A percentile compares a stretch with the other conserved stretches of the same genome.
phyloP scores from a whole-genome alignment of 495 filamentous ascomycete species.

The Xylaria nigripes region DNA sequence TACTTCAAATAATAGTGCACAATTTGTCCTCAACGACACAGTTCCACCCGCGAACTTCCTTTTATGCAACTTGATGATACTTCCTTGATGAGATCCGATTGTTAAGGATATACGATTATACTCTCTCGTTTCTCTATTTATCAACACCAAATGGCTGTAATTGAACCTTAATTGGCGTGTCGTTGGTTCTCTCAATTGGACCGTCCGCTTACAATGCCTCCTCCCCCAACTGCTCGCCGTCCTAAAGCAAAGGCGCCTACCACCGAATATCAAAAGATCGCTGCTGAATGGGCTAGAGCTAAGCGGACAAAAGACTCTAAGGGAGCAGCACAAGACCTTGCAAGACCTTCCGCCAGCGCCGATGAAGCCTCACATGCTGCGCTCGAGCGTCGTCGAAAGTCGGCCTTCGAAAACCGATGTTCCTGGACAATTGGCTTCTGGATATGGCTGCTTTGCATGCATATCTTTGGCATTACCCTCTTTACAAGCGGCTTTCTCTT shows the following conservation, averaged over 20 bases:
- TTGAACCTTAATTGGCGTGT: slow-evolving; percentile 10
- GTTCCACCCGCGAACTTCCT: not conserved
- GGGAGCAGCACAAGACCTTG: slow-evolving; percentile 17
- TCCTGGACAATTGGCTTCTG: slow-evolving; percentile 45
- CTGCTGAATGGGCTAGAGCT: slow-evolving; percentile 39
- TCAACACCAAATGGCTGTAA: slow-evolving; percentile 20
- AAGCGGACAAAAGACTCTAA: slow-evolving; percentile 37
- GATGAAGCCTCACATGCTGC: slow-evolving; percentile 29
- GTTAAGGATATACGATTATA: not conserved
- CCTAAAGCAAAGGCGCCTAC: slow-evolving; percentile 20
- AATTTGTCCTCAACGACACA: not conserved
- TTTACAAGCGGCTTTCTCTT: slow-evolving; percentile 97
- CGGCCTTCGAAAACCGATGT: slow-evolving; percentile 35
- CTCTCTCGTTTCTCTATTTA: not conserved
- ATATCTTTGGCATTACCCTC: slow-evolving; percentile 74
- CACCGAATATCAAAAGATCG: slow-evolving; percentile 35
- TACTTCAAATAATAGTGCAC: slow-evolving; percentile 5
- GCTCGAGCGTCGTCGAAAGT: slow-evolving; percentile 35
- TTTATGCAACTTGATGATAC: slow-evolving; percentile 7
- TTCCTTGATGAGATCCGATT: slow-evolving; percentile 1
- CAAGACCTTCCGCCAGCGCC: slow-evolving; percentile 8
- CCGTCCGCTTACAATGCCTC: slow-evolving; percentile 15
- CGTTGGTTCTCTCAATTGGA: slow-evolving; percentile 9
- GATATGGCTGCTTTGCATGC: slow-evolving; percentile 54
- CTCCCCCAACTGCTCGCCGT: slow-evolving; percentile 14